These are phyloP conservation scores for Hydnomerulius pinastri DNA, from an alignment of 768 basidiomycete genomes.

Conservation along the genomic window DNA sequence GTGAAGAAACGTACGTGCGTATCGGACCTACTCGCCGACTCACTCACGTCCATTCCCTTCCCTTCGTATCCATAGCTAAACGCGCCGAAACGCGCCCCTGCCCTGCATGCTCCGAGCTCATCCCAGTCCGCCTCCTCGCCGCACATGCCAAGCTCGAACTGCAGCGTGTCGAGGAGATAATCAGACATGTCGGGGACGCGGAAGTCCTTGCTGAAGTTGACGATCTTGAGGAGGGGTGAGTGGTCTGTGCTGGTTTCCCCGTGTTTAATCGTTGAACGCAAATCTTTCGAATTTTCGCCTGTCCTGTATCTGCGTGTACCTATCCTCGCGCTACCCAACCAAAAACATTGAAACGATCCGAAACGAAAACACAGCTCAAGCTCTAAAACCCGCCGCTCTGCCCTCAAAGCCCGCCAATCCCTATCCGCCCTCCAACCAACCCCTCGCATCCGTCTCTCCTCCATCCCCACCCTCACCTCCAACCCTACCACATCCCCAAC, in stretches of 20 bases:
- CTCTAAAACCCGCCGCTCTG: constrained; percentile 40
- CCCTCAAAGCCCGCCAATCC: constrained; percentile 44
- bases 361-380: constrained; percentile 16
- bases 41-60: background rate
- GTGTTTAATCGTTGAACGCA: constrained; percentile 25
- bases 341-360: no score
- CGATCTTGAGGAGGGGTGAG: constrained; percentile 57
- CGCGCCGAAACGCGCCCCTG: constrained; percentile 75
- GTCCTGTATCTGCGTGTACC: constrained; percentile 33
- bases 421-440: constrained; percentile 29
- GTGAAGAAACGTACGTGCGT: constrained; percentile 51
- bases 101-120: constrained; percentile 71
- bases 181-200: constrained; percentile 60
- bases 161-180: constrained; percentile 68
- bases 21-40: background rate
- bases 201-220: constrained; percentile 52
- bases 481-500: constrained; percentile 25
- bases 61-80: constrained; percentile 46
- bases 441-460: constrained; percentile 26
- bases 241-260: constrained; percentile 8
- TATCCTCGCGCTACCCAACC: no score
- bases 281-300: constrained; percentile 33
- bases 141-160: constrained; percentile 66
- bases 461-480: constrained; percentile 11
- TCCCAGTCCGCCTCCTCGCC: constrained; percentile 71